Evolutionary conservation across 1,139 yeast genomes (phyloP), one percentile per base, ranked within the genome.

Genomic region (Debaryomyces udenii): DNA sequence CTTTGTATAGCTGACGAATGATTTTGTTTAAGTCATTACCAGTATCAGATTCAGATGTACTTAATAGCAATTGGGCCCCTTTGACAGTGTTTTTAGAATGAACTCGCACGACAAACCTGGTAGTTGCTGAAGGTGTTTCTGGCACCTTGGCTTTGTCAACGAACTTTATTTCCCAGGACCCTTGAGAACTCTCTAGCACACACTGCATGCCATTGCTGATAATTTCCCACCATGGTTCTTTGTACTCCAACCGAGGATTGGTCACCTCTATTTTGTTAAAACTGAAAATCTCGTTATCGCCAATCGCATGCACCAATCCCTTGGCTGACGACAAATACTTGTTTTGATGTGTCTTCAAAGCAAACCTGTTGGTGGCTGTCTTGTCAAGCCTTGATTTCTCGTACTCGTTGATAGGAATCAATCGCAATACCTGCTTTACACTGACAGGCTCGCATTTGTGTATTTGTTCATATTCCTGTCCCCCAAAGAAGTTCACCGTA

Each of bases 381-480:
- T 27, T 27, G 7, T 31, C 30, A 6, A 44, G 26, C 22, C 35
- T 11, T 9, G 47, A 39, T 18, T 37, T 41, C 26, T 27, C 37
- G 16, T 24, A 24, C 20, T 35, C 35, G 28, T 34, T 35, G n/a
- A 46, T 35, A 4, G 44, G 44, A 2, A 44, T 30, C 3, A 45
- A 23, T 6, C 33, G 36, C 10, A 43, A 44, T 4, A 47, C 45
- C 38, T 47, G 50, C 9, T 28, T 22, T 10, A 36, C 35, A 18
- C 23, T 35, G 31, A 30, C 37, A 10, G 49, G 49, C 39, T 45
- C 50, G 22, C 37, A 31, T n/a, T 36, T 24, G 27, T 46, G 42
- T 16, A 31, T 31, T 2, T 14, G 29, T 5, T 14, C 20, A 18
- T 34, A 27, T 15, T 16, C 35, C 10, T 32, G 18, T 26, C 39